Evolutionary conservation across 108 stramenopile species (phyloP), one percentile per base, ranked within the genome.

Genomic region (Skeletonema tropicum): DNA sequence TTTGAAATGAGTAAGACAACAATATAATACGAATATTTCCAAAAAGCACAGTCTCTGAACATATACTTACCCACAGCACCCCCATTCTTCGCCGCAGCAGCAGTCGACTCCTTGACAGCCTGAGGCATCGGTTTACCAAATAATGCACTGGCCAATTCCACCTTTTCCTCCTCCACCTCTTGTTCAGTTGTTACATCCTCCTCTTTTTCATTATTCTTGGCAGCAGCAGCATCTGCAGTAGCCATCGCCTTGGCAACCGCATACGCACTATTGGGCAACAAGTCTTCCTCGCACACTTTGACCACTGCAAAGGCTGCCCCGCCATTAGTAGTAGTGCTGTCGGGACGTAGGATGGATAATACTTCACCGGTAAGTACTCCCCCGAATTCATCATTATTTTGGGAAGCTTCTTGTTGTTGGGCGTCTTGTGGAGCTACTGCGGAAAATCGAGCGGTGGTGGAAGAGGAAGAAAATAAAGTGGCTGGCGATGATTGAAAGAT

Each of bases 31-130:
- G n/a, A n/a, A n/a, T n/a, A n/a, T n/a, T n/a, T n/a, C n/a, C n/a
- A n/a, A n/a, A n/a, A n/a, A n/a, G n/a, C n/a, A n/a, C n/a, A n/a
- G n/a, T n/a, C n/a, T n/a, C n/a, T n/a, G n/a, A n/a, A n/a, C n/a
- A n/a, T n/a, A n/a, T n/a, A 60, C 73, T 48, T 49, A 73, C 73
- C 73, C 52, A 64, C 17, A n/a, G 64, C 63, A 6, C 73, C 73
- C 26, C 73, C 73, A 57, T 73, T 55, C 21, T 42, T 42, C 33
- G 32, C 35, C 3, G 38, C 26, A 73, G 46, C 48, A 8, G 45
- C 36, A 64, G 31, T 21, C 23, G 72, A 21, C 49, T 65, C 6
- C 46, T 45, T 45, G 15, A 45, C 42, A 45, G 42, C 42, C 15
- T 45, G 15, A 45, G 42, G 42, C 15, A 45, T 45, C 42, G 42